These are phyloP conservation scores for Pseudognaphalium luteoalbum DNA, from an alignment of 129 eudicot species.

Conservation along the genomic window DNA sequence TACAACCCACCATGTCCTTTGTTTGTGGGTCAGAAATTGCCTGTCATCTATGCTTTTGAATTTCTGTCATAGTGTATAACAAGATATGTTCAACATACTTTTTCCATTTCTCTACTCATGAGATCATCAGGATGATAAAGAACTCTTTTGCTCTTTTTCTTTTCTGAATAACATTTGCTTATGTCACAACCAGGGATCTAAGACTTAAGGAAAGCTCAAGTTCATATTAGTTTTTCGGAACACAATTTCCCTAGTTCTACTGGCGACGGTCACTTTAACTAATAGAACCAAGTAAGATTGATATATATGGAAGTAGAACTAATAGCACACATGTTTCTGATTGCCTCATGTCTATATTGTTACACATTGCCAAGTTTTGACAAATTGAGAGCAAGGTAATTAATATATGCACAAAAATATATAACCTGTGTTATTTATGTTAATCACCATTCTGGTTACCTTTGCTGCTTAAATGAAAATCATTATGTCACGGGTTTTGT, in stretches of 20 bases:
- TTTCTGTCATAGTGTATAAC: constrained; percentile 1
- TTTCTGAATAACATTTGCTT: background rate
- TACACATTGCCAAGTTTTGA: background rate
- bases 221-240: background rate
- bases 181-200: background rate
- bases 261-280: background rate
- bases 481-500: background rate
- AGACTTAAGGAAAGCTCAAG: constrained; percentile 3
- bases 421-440: background rate
- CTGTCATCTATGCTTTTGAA: constrained; percentile 4
- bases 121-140: constrained; percentile 3
- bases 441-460: constrained; percentile 4
- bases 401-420: background rate
- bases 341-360: background rate
- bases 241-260: background rate
- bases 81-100: constrained; percentile 15
- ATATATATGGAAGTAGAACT: background rate
- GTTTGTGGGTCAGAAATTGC: background rate
- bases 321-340: background rate
- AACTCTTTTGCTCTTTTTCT: background rate
- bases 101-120: constrained; percentile 5
- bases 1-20: background rate
- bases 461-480: constrained; percentile 5
- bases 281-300: background rate
- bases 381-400: background rate